Percentiles rank a stretch among this genome's conserved stretches.
Conservation (phyloP, 257 asterid genomes). For the Rauvolfia tetraphylla region DNA sequence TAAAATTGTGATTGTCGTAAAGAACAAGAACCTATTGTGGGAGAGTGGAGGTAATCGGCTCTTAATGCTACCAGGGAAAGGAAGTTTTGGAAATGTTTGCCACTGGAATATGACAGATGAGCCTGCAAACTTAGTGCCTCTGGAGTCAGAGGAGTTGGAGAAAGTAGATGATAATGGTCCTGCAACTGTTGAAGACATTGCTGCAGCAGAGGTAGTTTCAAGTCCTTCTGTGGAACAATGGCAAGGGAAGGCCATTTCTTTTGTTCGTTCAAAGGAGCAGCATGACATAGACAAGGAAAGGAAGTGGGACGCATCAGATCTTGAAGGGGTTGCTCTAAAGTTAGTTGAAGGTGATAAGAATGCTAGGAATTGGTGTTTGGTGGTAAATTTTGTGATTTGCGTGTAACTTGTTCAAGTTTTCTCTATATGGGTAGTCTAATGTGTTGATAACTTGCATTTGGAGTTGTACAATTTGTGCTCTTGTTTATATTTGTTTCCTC, state of each 20-base stretch:
- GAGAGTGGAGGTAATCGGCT: slow-evolving; percentile 74
- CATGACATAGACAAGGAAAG: slow-evolving; percentile 49
- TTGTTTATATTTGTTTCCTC: neutral
- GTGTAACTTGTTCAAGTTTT: neutral
- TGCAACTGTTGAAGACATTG: slow-evolving; percentile 20
- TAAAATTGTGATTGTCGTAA: slow-evolving; percentile 66
- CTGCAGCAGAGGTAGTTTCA: slow-evolving; percentile 33
- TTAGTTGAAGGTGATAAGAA: too few relatives aligned
- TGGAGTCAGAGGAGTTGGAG: slow-evolving; percentile 30
- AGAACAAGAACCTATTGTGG: slow-evolving; percentile 59
- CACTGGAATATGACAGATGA: slow-evolving; percentile 67
- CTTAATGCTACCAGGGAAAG: slow-evolving; percentile 54
- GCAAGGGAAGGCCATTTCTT: slow-evolving; percentile 76
- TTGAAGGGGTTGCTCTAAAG: too few relatives aligned
- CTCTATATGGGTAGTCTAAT: neutral
- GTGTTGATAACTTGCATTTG: neutral
- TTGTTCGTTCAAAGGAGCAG: slow-evolving; percentile 67
- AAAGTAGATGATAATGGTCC: too few relatives aligned
- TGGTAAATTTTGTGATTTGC: slow-evolving; percentile 43
- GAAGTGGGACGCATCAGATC: slow-evolving; percentile 75
- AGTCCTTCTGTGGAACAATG: slow-evolving; percentile 86
- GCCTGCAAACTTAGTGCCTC: slow-evolving; percentile 41
- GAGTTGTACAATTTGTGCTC: neutral
- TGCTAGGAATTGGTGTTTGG: slow-evolving; percentile 96
- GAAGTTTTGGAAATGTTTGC: slow-evolving; percentile 56